Evolutionary conservation across 106 monocot species (phyloP).

Genomic region (Dendrobium officinale): DNA sequence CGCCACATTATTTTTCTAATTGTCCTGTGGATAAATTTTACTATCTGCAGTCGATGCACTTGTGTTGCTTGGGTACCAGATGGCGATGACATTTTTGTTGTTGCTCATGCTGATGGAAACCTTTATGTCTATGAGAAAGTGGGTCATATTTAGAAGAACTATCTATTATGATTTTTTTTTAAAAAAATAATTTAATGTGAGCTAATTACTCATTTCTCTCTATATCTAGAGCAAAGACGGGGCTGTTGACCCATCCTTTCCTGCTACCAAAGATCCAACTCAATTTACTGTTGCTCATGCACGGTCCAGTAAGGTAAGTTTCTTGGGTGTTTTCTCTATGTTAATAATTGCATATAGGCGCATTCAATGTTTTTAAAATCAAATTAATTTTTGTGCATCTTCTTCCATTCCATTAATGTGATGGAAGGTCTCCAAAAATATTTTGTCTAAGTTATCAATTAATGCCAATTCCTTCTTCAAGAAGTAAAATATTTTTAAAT

Average conservation of each 20-base stretch:
- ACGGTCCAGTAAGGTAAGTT: constrained; percentile 46
- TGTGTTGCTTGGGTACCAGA: constrained; percentile 77
- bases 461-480: no score
- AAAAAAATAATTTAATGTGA: background rate
- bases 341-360: background rate
- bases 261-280: constrained; percentile 49
- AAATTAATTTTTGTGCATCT: background rate
- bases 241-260: constrained; percentile 53
- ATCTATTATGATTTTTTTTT: background rate
- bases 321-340: background rate
- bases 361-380: background rate
- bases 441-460: no score
- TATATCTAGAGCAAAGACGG: constrained; percentile 52
- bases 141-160: constrained; percentile 2
- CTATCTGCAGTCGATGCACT: constrained; percentile 65
- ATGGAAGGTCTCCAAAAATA: no score
- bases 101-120: constrained; percentile 92
- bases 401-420: background rate
- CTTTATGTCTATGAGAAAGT: constrained; percentile 94
- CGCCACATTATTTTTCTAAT: background rate
- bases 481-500: no score
- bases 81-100: constrained; percentile 69
- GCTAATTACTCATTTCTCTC: constrained; percentile 4
- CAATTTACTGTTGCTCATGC: constrained; percentile 64
- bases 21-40: constrained; percentile 1